Percentiles rank a stretch among this genome's conserved stretches.
Conservation (phyloP, 768 basidiomycete genomes). For the Tephrocybe sp. region DNA sequence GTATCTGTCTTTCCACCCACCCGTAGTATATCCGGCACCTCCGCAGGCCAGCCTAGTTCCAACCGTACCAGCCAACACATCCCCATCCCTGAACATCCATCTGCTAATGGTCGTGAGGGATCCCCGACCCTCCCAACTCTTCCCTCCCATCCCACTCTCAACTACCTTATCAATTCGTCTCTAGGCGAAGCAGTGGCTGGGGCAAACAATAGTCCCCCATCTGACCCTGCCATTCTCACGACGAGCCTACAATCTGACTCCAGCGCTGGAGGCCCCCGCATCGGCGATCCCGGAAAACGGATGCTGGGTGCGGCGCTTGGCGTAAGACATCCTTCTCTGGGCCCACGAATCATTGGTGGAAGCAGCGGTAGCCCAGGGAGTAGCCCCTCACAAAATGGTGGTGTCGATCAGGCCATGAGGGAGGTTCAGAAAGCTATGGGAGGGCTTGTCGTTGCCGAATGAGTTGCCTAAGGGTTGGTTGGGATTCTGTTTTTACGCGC, state of each 20-base stretch:
- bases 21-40: conserved; percentile 43
- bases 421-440: conserved; percentile 78
- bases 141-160: conserved; percentile 81
- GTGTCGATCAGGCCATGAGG: conserved; percentile 55
- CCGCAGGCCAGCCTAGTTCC: conserved; percentile 31
- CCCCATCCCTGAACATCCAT: conserved; percentile 51
- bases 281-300: conserved; percentile 85
- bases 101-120: conserved; percentile 57
- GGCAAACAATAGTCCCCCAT: conserved; percentile 33
- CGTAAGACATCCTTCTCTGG: conserved; percentile 74
- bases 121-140: conserved; percentile 81
- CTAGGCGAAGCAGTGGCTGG: conserved; percentile 52
- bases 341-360: conserved; percentile 54
- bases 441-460: conserved; percentile 72
- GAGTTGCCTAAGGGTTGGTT: conserved; percentile 21
- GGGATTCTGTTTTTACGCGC: conserved; percentile 7
- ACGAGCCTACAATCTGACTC: conserved; percentile 46
- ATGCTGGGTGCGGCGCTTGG: conserved; percentile 88
- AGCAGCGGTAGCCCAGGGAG: conserved; percentile 32
- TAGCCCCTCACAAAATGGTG: conserved; percentile 37
- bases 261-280: conserved; percentile 61
- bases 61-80: conserved; percentile 40
- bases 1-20: conserved; percentile 59
- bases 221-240: conserved; percentile 70
- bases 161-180: conserved; percentile 78